These are phyloP conservation scores for Rhynchospora breviuscula DNA, from an alignment of 176 grass and related monocot species.

Conservation along the genomic window DNA sequence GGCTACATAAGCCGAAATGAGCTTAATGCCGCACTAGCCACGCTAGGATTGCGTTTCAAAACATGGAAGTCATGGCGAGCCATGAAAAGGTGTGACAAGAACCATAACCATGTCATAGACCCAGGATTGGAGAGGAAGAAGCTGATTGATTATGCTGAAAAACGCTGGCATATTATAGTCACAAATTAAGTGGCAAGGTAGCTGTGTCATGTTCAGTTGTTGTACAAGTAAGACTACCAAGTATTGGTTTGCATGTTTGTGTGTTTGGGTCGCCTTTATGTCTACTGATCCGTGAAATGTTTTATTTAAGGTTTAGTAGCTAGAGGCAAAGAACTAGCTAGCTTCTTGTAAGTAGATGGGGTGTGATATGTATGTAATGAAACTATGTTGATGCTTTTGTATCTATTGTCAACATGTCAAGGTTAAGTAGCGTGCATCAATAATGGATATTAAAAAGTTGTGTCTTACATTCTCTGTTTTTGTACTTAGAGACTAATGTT, in stretches of 20 bases:
- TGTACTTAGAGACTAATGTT: neutral
- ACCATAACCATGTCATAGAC: conserved; percentile 17
- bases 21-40: neutral
- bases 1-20: conserved; percentile 11
- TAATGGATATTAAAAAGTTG: neutral
- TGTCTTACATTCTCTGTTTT: neutral
- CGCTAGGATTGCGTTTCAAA: conserved; percentile 1
- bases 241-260: neutral
- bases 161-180: conserved; percentile 3
- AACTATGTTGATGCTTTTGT: neutral
- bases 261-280: neutral
- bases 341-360: neutral
- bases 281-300: neutral
- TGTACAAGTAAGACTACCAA: neutral
- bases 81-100: neutral
- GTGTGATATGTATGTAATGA: neutral
- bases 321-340: neutral
- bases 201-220: neutral
- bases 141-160: conserved; percentile 17
- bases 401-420: neutral
- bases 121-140: neutral
- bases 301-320: neutral
- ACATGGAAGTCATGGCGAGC: conserved; percentile 18
- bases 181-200: neutral
- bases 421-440: neutral